These are phyloP conservation scores for Spathaspora sp. DNA, from an alignment of 1,139 yeast genomes.

Conservation along the genomic window DNA sequence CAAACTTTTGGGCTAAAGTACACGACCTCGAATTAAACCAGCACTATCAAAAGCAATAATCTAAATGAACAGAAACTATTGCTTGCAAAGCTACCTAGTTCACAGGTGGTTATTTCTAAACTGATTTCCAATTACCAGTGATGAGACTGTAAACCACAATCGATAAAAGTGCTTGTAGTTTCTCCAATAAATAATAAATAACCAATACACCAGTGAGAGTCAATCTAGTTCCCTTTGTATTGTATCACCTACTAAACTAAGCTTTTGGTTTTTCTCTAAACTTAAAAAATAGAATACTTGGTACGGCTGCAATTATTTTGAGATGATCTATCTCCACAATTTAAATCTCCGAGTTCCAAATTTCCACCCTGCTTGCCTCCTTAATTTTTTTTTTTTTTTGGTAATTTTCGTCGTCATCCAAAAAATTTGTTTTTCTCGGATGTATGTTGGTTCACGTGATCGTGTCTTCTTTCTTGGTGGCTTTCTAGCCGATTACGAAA, in stretches of 20 bases:
- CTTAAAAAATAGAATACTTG: not conserved
- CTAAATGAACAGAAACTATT: not conserved
- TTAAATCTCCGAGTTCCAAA: conserved; percentile 1
- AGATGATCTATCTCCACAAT: not conserved
- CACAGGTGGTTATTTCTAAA: not conserved
- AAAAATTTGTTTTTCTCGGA: not conserved
- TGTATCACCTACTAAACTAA: not conserved
- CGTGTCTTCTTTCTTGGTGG: not conserved
- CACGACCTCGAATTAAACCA: not conserved
- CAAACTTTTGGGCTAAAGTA: not conserved
- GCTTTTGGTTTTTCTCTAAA: not conserved
- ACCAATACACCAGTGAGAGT: not conserved
- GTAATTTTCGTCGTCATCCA: not conserved
- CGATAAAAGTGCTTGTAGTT: not conserved
- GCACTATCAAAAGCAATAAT: not conserved
- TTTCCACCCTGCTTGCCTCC: not conserved
- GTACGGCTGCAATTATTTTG: not conserved
- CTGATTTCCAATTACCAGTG: not conserved
- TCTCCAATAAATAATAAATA: not conserved
- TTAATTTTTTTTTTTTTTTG: not conserved
- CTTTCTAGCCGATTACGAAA: not conserved
- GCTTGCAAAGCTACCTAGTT: not conserved
- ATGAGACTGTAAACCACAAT: not conserved
- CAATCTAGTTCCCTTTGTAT: not conserved
- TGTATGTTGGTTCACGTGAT: not conserved